Percentiles rank a stretch among this genome's conserved stretches.
Evolutionary conservation across 2,329 filamentous ascomycete genomes (phyloP).

Genomic region (Ambrosiella beaveri): DNA sequence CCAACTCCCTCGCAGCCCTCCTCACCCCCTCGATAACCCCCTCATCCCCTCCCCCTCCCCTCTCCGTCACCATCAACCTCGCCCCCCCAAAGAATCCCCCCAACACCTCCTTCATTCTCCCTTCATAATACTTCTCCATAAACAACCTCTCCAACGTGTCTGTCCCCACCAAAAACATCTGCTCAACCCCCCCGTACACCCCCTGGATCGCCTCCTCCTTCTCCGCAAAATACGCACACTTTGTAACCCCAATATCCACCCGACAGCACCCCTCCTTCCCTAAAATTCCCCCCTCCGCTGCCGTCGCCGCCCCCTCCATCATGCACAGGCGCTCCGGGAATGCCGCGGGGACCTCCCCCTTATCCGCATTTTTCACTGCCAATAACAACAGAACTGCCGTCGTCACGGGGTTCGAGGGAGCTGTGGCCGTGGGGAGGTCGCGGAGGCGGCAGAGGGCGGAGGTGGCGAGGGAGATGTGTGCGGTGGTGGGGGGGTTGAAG

Average conservation of each 20-base stretch:
- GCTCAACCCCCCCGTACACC: constrained; percentile 28
- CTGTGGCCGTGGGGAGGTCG: not conserved
- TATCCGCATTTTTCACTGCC: constrained; percentile 48
- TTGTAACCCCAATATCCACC: constrained; percentile 54
- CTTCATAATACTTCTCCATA: constrained; percentile 50
- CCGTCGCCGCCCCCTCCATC: constrained; percentile 52
- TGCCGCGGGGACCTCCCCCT: constrained; percentile 46
- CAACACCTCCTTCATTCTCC: constrained; percentile 23
- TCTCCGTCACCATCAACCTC: constrained; percentile 19
- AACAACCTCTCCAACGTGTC: constrained; percentile 61
- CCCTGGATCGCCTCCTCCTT: constrained; percentile 42
- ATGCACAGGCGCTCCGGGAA: constrained; percentile 52
- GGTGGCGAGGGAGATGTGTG: constrained; percentile 24
- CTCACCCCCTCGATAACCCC: constrained; percentile 23
- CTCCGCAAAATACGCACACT: constrained; percentile 54
- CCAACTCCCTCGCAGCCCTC: constrained; percentile 14
- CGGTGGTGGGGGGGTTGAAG: constrained; percentile 50
- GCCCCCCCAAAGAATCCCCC: constrained; percentile 51
- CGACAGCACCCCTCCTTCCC: constrained; percentile 44
- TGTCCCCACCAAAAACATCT: constrained; percentile 57
- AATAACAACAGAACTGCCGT: constrained; percentile 39
- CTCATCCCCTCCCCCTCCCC: constrained; percentile 30
- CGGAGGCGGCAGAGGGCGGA: not conserved
- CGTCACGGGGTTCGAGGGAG: not conserved
- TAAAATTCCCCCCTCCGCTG: constrained; percentile 45